Conservation (phyloP, 1,139 yeast species). For the Waltiozyma sp. region DNA sequence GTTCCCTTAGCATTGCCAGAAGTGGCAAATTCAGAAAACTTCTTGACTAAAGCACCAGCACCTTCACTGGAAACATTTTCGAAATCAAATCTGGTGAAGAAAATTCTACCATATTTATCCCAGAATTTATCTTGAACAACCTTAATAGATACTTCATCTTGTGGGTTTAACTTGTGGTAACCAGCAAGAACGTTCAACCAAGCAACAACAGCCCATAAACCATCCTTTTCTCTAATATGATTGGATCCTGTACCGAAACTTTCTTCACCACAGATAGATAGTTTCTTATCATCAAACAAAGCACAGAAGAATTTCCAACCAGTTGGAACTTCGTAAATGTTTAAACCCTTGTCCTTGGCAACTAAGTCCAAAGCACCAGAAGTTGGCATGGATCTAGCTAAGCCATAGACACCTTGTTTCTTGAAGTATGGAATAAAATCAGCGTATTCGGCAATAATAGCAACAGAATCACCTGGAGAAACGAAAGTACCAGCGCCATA, state of each 20-base stretch:
- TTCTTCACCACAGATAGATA: constrained; percentile 97
- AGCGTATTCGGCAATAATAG: constrained; percentile 92
- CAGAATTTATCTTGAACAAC: constrained; percentile 81
- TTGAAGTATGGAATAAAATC: constrained; percentile 78
- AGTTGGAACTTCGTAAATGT: constrained; percentile 91
- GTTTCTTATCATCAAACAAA: constrained; percentile 80
- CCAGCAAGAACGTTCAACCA: constrained; percentile 95
- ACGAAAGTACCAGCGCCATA: constrained; percentile 94
- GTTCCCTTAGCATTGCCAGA: constrained; percentile 28
- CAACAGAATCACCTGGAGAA: constrained; percentile 97
- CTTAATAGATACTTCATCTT: constrained; percentile 55
- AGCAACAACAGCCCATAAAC: constrained; percentile 94
- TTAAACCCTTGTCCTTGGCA: constrained; percentile 64
- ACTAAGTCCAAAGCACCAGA: constrained; percentile 90
- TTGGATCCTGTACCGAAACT: constrained; percentile 97
- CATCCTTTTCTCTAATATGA: constrained; percentile 96
- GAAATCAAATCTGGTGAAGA: constrained; percentile 91
- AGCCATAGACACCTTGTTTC: constrained; percentile 77
- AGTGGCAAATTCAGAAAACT: constrained; percentile 39
- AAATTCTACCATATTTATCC: constrained; percentile 93
- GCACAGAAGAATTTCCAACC: constrained; percentile 99
- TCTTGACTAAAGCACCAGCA: constrained; percentile 58
- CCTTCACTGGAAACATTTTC: constrained; percentile 73
- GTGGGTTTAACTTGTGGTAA: constrained; percentile 44
- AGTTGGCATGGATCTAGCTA: constrained; percentile 98